These are phyloP conservation scores for Heterobasidion annosum DNA, from an alignment of 1,284 basidiomycete genomes.

Conservation along the genomic window DNA sequence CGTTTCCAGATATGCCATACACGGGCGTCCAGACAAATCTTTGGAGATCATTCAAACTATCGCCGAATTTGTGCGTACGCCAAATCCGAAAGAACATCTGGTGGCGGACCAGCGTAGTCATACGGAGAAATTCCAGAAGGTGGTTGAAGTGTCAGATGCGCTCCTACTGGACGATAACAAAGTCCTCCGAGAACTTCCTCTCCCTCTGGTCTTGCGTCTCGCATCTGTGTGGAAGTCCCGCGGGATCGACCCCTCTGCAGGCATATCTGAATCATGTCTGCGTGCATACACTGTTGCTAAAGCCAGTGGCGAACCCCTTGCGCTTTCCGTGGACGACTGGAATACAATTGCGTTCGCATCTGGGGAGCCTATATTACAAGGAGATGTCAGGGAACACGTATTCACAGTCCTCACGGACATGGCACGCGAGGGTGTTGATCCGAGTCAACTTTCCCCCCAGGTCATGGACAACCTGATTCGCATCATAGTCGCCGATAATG, in stretches of 20 bases:
- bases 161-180: too few relatives aligned
- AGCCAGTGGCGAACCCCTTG: slow-evolving; percentile 11
- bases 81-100: too few relatives aligned
- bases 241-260: slow-evolving; percentile 5
- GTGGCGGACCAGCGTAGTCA: too few relatives aligned
- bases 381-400: not conserved
- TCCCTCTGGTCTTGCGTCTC: slow-evolving; percentile 6
- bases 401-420: slow-evolving; percentile 8
- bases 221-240: slow-evolving; percentile 4
- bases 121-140: too few relatives aligned
- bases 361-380: not conserved
- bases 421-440: slow-evolving; percentile 6
- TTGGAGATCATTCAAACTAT: slow-evolving; percentile 8
- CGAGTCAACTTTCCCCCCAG: slow-evolving; percentile 1
- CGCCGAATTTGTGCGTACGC: not conserved
- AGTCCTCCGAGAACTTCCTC: slow-evolving; percentile 3
- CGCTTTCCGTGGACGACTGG: slow-evolving; percentile 18
- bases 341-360: slow-evolving; percentile 20
- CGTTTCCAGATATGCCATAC: slow-evolving; percentile 7
- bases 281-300: slow-evolving; percentile 20
- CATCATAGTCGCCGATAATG: slow-evolving; percentile 2
- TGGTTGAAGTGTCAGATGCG: too few relatives aligned
- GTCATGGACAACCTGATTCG: slow-evolving; percentile 5
- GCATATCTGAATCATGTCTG: slow-evolving; percentile 10
- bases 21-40: slow-evolving; percentile 7